These are phyloP conservation scores for Leccinum subtestaceum DNA, from an alignment of 768 basidiomycete species.

Conservation along the genomic window DNA sequence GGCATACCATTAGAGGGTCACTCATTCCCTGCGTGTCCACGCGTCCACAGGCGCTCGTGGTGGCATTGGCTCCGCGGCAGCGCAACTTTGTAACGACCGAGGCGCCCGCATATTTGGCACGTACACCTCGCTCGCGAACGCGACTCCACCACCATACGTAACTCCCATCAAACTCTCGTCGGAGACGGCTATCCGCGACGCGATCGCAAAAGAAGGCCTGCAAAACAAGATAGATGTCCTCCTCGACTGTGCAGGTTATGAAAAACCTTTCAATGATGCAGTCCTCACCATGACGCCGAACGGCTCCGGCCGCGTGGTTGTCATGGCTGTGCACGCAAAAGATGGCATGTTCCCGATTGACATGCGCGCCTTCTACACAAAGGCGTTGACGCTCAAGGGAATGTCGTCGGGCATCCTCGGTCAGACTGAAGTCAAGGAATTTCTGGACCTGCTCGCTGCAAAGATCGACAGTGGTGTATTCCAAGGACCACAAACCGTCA, in stretches of 20 bases:
- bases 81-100: constrained; percentile 31
- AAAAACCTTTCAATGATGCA: constrained; percentile 33
- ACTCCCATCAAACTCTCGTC: constrained; percentile 34
- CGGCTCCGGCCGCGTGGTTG: constrained; percentile 33
- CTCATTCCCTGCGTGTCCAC: not conserved
- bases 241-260: constrained; percentile 35
- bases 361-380: constrained; percentile 33
- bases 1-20: no score
- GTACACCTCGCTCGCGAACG: constrained; percentile 31
- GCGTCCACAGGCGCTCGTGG: constrained; percentile 30
- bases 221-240: constrained; percentile 34
- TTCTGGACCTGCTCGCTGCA: constrained; percentile 27
- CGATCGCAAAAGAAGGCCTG: constrained; percentile 25
- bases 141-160: constrained; percentile 24
- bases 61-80: constrained; percentile 34
- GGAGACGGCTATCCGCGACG: constrained; percentile 29
- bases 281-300: constrained; percentile 32
- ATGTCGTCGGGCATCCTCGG: constrained; percentile 29
- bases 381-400: constrained; percentile 30
- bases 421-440: constrained; percentile 23
- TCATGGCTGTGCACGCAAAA: constrained; percentile 35
- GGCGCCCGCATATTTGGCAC: constrained; percentile 36
- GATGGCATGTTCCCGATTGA: constrained; percentile 31
- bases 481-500: constrained; percentile 27
- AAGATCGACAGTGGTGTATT: constrained; percentile 32